Conservation (phyloP, 805 yeast genomes). For the Cyberlindnera meyerae region DNA sequence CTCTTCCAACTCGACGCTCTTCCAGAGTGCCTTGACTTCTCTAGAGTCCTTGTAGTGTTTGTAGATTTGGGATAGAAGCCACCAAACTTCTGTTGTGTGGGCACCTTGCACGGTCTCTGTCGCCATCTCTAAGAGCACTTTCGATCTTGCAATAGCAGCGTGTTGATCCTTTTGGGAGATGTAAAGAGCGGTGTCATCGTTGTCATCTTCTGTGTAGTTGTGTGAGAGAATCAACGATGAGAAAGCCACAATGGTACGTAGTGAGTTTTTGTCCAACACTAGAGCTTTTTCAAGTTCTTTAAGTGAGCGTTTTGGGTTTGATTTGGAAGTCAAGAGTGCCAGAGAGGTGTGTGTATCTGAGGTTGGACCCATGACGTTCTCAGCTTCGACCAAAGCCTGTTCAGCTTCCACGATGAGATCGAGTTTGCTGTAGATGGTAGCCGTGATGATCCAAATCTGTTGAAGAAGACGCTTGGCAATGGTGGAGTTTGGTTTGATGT, state of each 20-base stretch:
- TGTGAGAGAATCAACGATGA: slow-evolving; percentile 15
- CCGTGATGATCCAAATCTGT: slow-evolving; percentile 70
- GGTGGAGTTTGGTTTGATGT: slow-evolving; percentile 6
- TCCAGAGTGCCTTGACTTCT: slow-evolving; percentile 51
- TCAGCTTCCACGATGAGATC: slow-evolving; percentile 57
- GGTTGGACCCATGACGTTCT: slow-evolving; percentile 40
- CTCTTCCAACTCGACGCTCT: slow-evolving; percentile 60
- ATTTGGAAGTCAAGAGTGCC: slow-evolving; percentile 33
- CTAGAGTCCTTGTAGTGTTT: slow-evolving; percentile 50
- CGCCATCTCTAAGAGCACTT: slow-evolving; percentile 35
- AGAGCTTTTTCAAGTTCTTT: slow-evolving; percentile 56
- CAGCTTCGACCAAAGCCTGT: slow-evolving; percentile 71
- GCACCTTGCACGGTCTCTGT: slow-evolving; percentile 38
- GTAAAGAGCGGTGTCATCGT: slow-evolving; percentile 28
- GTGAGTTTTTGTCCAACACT: slow-evolving; percentile 8
- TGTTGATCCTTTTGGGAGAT: slow-evolving; percentile 50
- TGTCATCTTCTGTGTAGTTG: background rate
- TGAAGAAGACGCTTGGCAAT: slow-evolving; percentile 37
- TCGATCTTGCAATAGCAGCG: slow-evolving; percentile 46
- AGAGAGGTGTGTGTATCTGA: slow-evolving; percentile 44
- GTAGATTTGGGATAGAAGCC: slow-evolving; percentile 58
- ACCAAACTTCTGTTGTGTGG: slow-evolving; percentile 60
- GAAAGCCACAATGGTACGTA: slow-evolving; percentile 20
- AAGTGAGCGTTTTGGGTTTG: slow-evolving; percentile 39
- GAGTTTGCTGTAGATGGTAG: slow-evolving; percentile 55